Evolutionary conservation across 768 basidiomycete species (phyloP).

Genomic region (Hortiboletus campestris): DNA sequence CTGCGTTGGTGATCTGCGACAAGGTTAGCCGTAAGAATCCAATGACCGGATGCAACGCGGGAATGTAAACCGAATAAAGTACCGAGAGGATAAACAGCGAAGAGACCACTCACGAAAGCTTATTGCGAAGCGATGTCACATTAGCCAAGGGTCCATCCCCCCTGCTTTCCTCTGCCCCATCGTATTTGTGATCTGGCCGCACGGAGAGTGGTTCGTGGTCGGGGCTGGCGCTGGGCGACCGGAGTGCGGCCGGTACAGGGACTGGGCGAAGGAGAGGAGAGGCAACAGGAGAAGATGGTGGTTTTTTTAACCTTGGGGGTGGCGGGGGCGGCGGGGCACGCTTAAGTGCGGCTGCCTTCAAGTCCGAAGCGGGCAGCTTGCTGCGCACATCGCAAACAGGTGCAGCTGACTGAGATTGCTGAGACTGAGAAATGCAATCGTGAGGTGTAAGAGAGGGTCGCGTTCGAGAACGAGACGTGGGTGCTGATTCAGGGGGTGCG

Average conservation of each 20-base stretch:
- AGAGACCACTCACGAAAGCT: conserved; percentile 46
- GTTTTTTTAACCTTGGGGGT: conserved; percentile 35
- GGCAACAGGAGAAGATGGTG: conserved; percentile 37
- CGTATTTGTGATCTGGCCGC: not conserved
- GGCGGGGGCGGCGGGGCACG: conserved; percentile 63
- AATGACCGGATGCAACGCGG: not conserved
- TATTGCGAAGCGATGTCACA: conserved; percentile 44
- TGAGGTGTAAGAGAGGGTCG: conserved; percentile 32
- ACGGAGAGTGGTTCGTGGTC: conserved; percentile 11
- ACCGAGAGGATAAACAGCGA: not conserved
- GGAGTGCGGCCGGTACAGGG: conserved; percentile 35
- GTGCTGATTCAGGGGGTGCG: conserved; percentile 28
- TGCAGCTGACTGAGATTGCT: conserved; percentile 20
- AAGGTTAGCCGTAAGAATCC: not conserved
- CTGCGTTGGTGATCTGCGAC: conserved; percentile 10
- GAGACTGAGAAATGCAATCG: conserved; percentile 17
- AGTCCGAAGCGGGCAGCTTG: conserved; percentile 55
- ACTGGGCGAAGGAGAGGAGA: conserved; percentile 57
- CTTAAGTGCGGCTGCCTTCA: conserved; percentile 39
- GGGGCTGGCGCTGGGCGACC: conserved; percentile 20
- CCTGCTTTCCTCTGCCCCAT: conserved; percentile 8
- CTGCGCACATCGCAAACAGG: conserved; percentile 39
- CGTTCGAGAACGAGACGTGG: conserved; percentile 42
- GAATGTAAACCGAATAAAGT: not conserved
- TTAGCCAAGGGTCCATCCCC: conserved; percentile 19